phyloP scores from a whole-genome alignment of 2,329 filamentous ascomycete species.

The Aspergillus tanneri region DNA sequence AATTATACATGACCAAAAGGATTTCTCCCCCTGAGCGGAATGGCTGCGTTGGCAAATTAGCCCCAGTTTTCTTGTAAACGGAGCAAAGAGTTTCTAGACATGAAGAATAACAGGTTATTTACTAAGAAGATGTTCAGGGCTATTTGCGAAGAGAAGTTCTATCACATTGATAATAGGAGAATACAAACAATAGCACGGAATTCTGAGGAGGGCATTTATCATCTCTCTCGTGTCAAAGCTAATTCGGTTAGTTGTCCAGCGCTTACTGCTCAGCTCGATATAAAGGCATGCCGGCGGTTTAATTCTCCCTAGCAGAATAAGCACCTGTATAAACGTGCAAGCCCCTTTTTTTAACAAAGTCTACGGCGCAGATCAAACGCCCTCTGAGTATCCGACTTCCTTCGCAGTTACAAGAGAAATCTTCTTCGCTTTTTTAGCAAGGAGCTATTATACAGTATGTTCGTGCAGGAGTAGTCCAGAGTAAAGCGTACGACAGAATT shows the following conservation, averaged over 20 bases:
- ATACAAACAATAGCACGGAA: no score
- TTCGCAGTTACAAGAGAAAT: constrained; percentile 1
- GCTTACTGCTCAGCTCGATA: background rate
- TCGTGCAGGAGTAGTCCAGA: background rate
- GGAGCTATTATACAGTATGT: background rate
- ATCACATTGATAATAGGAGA: no score
- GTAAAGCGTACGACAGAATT: background rate
- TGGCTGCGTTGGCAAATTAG: no score
- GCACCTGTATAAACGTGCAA: background rate
- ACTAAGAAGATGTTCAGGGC: no score
- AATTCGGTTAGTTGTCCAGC: no score
- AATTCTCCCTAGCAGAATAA: background rate
- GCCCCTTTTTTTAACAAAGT: background rate
- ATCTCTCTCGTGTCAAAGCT: no score
- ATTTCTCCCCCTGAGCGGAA: background rate
- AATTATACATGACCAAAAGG: background rate
- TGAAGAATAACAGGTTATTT: no score
- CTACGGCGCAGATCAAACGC: background rate
- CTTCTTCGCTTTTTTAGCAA: constrained; percentile 1
- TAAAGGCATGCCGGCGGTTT: background rate
- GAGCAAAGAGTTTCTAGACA: no score
- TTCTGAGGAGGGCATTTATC: no score
- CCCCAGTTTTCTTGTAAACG: no score
- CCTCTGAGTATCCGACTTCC: background rate
- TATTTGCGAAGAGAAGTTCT: no score